Base-by-base conservation (phyloP, 768 basidiomycete genomes). In the Macrolepiota dolichaula region DNA sequence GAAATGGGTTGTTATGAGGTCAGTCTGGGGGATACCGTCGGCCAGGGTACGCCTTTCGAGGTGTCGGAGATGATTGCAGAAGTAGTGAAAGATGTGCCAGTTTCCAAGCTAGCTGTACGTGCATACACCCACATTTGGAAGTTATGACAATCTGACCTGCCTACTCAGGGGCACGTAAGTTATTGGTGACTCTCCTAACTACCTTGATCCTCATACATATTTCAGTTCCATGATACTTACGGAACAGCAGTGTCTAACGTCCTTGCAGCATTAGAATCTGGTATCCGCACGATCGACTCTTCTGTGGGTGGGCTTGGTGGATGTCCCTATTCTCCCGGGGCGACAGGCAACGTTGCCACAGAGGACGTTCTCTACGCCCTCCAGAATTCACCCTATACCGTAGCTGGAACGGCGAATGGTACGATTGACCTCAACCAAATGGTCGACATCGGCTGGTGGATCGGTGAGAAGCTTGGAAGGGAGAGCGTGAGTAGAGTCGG, bases 1-100 rank as follows among this genome's bases (percentile, higher is more conserved):
- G 86, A 92, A 62, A 95, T 97, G 91, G 96, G 96, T 0, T 96
- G 94, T 70, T 96, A 96, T 71, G 92, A 98, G 72, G 85, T 96
- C 53, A 91, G 91, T 66, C 74, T 98, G 22, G 94, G 94, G 0
- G 96, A 98, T 70, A 98, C 96, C 2, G 91, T 92, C 1, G 96
- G 96, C 0, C 85, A 85, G 51, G 96, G 91, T 1, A 90, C 87
- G 50, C 93, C 95, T 0, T 74, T 77, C 25, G 82, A 83, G 40
- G 82, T 96, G 32, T 73, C 78, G 5, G 76, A 79, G 63, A 84
- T 98, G 77, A 74, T 97, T 51, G 83, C 87, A 62, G 86, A 85
- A 51, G 87, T 93, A 11, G 81, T 81, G 71, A 83, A 81, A 65
- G 74, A 76, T 38, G 77, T 92, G 29, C 79, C 84, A 0, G 83